Base-by-base conservation (phyloP, 768 basidiomycete genomes). In the Trametes gibbosa region DNA sequence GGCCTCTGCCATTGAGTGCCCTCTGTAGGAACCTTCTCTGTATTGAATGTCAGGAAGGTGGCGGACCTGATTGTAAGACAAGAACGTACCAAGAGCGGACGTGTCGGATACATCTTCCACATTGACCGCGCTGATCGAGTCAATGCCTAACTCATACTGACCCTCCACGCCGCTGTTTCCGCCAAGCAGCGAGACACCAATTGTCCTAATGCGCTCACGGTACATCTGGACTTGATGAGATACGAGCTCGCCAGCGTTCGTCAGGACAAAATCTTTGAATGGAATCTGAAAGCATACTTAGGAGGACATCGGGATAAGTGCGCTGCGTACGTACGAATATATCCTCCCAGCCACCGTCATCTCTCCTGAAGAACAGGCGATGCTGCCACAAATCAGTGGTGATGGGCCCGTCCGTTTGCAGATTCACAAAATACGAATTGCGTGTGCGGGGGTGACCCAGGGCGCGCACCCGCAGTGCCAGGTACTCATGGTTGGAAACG, bases 361-460 rank as follows among this genome's bases (percentile, higher is more conserved):
- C 75, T 54, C 82, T 80, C 50, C 80, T 77, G 70, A 95, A 90
- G 73, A 83, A 91, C n/a, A 98, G 77, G 34, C 92, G 82, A 65
- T 98, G 95, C 69, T 97, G 96, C 87, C 91, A 98, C n/a, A 98
- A 76, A 70, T 96, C 93, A 37, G 85, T 88, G 50, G 85, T 81
- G 49, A 90, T 78, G 43, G 84, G 80, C 0, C 90, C 89, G 51
- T 93, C 89, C 2, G 94, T 96, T 71, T 97, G 95, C 46, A 98
- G 76, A 73, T 98, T 98, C 48, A 93, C 89, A 65, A 89, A 95
- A 78, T 94, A 98, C n/a, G 90, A 86, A 64, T 84, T 84, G 62
- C 85, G 83, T 41, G 89, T 89, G 40, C 83, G 79, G 21, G 86
- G 84, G 63, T 92, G 84, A 2, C 94, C 95, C 24, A 81, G 81